Conservation (phyloP, 2,329 filamentous ascomycete species). For the Trichoderma sp. region DNA sequence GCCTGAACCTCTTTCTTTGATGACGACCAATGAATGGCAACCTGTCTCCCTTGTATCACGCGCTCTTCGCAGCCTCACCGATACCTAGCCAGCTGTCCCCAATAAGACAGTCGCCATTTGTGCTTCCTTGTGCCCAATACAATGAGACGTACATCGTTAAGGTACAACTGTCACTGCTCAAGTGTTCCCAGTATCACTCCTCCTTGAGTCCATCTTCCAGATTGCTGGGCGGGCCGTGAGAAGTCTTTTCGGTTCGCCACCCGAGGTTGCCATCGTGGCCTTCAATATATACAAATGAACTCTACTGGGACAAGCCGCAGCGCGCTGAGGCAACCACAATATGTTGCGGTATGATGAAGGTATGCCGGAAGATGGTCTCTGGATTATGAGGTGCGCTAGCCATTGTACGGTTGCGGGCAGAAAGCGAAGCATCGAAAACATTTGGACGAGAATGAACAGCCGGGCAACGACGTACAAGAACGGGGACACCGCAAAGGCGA, state of each 20-base stretch:
- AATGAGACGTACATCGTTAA: too few species aligned
- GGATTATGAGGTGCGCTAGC: too few species aligned
- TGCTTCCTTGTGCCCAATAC: too few species aligned
- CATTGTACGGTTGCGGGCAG: too few species aligned
- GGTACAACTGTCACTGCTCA: too few species aligned
- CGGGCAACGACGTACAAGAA: background rate
- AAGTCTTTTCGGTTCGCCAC: background rate
- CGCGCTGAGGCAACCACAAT: background rate
- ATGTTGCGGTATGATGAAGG: background rate
- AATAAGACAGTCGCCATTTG: background rate
- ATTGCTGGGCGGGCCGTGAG: background rate
- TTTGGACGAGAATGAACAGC: slow-evolving; percentile 1
- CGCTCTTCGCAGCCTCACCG: background rate
- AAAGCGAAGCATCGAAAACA: slow-evolving; percentile 5
- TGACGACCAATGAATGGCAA: background rate
- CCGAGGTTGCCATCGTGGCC: background rate
- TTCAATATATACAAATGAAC: background rate
- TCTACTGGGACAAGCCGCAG: background rate
- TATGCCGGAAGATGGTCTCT: background rate
- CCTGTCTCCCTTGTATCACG: background rate
- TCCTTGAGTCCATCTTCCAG: background rate
- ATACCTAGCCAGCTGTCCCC: background rate
- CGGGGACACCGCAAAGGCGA: too few species aligned
- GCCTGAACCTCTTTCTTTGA: too few species aligned
- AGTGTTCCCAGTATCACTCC: too few species aligned